These are phyloP conservation scores for Laguncularia racemosa DNA, from an alignment of 345 rosid species.

Conservation along the genomic window DNA sequence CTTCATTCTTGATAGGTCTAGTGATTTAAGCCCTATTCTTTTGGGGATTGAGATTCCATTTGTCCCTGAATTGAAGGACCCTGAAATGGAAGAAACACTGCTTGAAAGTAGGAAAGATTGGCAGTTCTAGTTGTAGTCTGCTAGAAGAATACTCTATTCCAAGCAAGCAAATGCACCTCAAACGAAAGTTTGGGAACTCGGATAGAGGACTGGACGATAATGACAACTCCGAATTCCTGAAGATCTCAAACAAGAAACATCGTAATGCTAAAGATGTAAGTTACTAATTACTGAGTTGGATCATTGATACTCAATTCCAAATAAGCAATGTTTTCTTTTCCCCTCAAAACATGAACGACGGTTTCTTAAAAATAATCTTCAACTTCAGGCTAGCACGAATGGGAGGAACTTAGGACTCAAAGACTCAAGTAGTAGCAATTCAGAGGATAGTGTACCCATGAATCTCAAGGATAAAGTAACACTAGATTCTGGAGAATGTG, in stretches of 20 bases:
- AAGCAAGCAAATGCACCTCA: constrained; percentile 24
- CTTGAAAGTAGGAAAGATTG: background rate
- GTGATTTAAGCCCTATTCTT: background rate
- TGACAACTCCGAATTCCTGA: constrained; percentile 6
- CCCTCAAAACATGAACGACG: constrained; percentile 2
- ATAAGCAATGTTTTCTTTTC: too few species aligned
- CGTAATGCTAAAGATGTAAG: constrained; percentile 36
- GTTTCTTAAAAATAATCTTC: constrained; percentile 6
- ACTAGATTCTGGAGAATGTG: constrained; percentile 14
- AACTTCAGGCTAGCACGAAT: constrained; percentile 26
- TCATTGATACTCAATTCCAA: too few species aligned
- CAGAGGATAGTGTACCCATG: constrained; percentile 51
- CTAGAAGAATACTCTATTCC: constrained; percentile 5
- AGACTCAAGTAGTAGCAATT: constrained; percentile 37
- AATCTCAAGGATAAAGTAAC: constrained; percentile 20
- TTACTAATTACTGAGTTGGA: background rate
- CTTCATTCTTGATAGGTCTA: too few species aligned
- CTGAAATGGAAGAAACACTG: background rate
- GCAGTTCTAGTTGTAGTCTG: constrained; percentile 1
- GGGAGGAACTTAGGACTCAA: constrained; percentile 26
- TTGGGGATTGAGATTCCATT: background rate
- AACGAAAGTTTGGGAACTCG: constrained; percentile 26
- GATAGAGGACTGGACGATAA: constrained; percentile 6
- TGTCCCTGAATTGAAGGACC: constrained; percentile 3
- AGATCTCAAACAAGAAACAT: constrained; percentile 25